phyloP scores from a whole-genome alignment of 2,329 filamentous ascomycete genomes.

The Diaporthe citriasiana region DNA sequence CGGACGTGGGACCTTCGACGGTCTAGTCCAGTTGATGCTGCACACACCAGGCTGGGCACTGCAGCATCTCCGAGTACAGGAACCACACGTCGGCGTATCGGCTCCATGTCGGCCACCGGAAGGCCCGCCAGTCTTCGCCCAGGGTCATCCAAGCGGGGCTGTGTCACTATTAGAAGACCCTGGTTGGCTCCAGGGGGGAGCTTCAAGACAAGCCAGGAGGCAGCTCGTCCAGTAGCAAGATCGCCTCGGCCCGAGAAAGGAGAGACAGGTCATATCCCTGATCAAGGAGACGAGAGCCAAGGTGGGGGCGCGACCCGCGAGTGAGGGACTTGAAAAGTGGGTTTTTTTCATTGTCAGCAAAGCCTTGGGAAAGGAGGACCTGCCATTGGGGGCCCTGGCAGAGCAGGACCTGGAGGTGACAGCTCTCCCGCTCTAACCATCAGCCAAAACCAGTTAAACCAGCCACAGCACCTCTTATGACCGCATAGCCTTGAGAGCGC shows the following conservation, averaged over 20 bases:
- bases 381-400: slow-evolving; percentile 14
- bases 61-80: neutral
- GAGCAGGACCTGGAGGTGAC: slow-evolving; percentile 14
- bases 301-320: slow-evolving; percentile 8
- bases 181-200: slow-evolving; percentile 41
- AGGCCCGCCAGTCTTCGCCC: neutral
- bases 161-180: slow-evolving; percentile 1
- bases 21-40: neutral
- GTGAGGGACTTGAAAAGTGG: slow-evolving; percentile 28
- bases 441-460: neutral
- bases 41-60: neutral
- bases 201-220: neutral
- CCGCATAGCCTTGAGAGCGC: slow-evolving; percentile 8
- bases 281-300: slow-evolving; percentile 5
- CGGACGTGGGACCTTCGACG: neutral
- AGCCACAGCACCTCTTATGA: slow-evolving; percentile 1
- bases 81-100: slow-evolving; percentile 15
- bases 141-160: slow-evolving; percentile 2
- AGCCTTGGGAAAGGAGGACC: slow-evolving; percentile 8
- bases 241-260: slow-evolving; percentile 40
- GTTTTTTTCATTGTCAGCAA: slow-evolving; percentile 25
- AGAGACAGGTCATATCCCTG: slow-evolving; percentile 24
- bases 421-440: slow-evolving; percentile 18
- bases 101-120: slow-evolving; percentile 47
- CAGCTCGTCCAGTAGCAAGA: slow-evolving; percentile 37